Conservation (phyloP, 2,329 filamentous ascomycete genomes). For the Exophiala dermatitidis region DNA sequence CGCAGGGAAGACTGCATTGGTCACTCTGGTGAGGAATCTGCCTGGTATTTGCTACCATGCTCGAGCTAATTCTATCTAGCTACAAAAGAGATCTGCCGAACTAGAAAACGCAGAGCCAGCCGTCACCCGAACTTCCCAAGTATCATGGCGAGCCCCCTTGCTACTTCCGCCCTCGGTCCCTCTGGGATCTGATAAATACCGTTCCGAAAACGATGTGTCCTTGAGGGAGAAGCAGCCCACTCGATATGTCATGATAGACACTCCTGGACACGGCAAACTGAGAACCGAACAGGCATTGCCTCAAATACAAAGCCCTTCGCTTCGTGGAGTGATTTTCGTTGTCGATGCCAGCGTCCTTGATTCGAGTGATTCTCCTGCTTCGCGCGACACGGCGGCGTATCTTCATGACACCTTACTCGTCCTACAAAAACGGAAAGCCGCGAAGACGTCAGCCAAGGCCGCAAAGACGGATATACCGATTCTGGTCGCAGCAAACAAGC, state of each 20-base stretch:
- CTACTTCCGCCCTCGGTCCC: constrained; percentile 47
- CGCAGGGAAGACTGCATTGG: constrained; percentile 78
- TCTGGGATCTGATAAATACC: constrained; percentile 55
- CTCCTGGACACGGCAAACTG: constrained; percentile 91
- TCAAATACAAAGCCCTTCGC: constrained; percentile 38
- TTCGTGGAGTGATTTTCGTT: constrained; percentile 74
- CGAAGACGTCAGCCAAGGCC: constrained; percentile 29
- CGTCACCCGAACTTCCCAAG: constrained; percentile 58
- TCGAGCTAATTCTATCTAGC: constrained; percentile 30
- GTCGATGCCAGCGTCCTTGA: constrained; percentile 70
- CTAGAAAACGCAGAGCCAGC: constrained; percentile 52
- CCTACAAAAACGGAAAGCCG: constrained; percentile 62
- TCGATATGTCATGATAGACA: constrained; percentile 53
- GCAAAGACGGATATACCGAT: constrained; percentile 59
- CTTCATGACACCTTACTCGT: constrained; percentile 81
- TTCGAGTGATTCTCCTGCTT: constrained; percentile 35
- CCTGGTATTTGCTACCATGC: constrained; percentile 40
- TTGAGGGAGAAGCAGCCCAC: constrained; percentile 47
- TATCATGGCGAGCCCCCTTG: constrained; percentile 50
- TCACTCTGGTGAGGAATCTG: constrained; percentile 57
- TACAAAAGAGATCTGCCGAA: constrained; percentile 41
- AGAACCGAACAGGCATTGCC: constrained; percentile 59
- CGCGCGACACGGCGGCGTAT: constrained; percentile 71
- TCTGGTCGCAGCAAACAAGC: constrained; percentile 86
- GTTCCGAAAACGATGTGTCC: constrained; percentile 58